phyloP scores from a whole-genome alignment of 1,284 basidiomycete species.

The Puccinia triticina region DNA sequence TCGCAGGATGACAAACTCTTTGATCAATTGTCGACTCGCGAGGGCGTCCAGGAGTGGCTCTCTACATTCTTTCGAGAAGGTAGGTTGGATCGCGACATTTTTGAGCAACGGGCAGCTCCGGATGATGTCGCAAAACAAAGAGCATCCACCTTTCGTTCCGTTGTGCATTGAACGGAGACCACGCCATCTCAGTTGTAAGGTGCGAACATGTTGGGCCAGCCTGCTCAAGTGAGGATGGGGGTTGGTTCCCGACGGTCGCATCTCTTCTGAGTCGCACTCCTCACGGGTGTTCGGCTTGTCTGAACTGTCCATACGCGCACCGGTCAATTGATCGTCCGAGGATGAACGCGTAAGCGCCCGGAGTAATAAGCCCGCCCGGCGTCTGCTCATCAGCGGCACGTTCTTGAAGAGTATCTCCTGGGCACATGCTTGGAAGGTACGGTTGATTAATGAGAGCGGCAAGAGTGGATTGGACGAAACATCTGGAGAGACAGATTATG shows the following conservation, averaged over 20 bases:
- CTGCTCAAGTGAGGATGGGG: not conserved
- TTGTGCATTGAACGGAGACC: not conserved
- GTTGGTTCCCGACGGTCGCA: not conserved
- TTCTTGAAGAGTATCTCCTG: constrained; percentile 6
- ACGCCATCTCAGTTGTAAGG: not conserved
- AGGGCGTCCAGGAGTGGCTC: constrained; percentile 15
- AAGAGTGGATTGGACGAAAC: not conserved
- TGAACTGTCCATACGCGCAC: too few species aligned
- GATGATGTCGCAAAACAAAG: constrained; percentile 7
- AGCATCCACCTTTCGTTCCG: constrained; percentile 17
- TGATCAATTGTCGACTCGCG: not conserved
- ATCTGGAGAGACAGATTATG: too few species aligned
- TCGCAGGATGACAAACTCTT: constrained; percentile 22
- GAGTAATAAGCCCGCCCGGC: not conserved
- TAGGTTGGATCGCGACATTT: not conserved
- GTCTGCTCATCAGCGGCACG: not conserved
- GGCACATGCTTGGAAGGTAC: constrained; percentile 14
- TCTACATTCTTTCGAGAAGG: not conserved
- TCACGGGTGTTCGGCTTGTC: too few species aligned
- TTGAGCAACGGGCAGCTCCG: constrained; percentile 6
- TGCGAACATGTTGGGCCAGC: not conserved
- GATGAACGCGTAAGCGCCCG: not conserved
- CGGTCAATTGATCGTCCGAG: too few species aligned
- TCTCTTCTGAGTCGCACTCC: not conserved
- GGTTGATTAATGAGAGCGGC: not conserved